phyloP scores from a whole-genome alignment of 768 basidiomycete species.

The Gyrodon lividus region DNA sequence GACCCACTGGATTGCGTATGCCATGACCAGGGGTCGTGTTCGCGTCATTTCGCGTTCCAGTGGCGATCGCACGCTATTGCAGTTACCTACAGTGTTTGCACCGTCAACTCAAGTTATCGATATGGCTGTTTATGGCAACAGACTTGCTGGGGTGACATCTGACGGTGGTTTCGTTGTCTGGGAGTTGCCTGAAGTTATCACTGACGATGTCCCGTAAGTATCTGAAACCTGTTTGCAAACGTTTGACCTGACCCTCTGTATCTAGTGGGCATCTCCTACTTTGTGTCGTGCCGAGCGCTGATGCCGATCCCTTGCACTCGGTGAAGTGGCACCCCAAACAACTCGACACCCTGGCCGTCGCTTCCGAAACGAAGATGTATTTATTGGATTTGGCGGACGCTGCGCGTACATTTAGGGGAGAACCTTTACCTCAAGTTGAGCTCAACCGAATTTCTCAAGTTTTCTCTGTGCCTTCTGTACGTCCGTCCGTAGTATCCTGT shows the following conservation, averaged over 20 bases:
- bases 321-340: constrained; percentile 91
- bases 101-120: constrained; percentile 67
- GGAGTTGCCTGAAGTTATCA: constrained; percentile 81
- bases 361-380: constrained; percentile 73
- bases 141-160: constrained; percentile 82
- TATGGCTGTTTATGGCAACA: constrained; percentile 82
- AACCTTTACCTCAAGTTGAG: constrained; percentile 67
- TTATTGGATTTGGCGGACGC: constrained; percentile 70
- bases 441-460: constrained; percentile 66
- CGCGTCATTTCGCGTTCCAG: constrained; percentile 87
- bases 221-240: background rate
- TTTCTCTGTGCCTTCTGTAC: constrained; percentile 69
- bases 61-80: constrained; percentile 83
- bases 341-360: constrained; percentile 76
- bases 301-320: constrained; percentile 64
- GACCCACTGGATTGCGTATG: constrained; percentile 90
- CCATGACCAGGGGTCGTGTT: constrained; percentile 89
- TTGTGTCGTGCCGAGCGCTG: constrained; percentile 61
- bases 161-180: constrained; percentile 90
- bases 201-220: constrained; percentile 82
- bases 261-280: constrained; percentile 64
- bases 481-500: constrained; percentile 25
- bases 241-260: constrained; percentile 8
- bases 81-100: constrained; percentile 64
- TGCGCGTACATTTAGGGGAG: constrained; percentile 57